Evolutionary conservation across 202 grass and related monocot genomes (phyloP).

Genomic region (Musa balbisiana): DNA sequence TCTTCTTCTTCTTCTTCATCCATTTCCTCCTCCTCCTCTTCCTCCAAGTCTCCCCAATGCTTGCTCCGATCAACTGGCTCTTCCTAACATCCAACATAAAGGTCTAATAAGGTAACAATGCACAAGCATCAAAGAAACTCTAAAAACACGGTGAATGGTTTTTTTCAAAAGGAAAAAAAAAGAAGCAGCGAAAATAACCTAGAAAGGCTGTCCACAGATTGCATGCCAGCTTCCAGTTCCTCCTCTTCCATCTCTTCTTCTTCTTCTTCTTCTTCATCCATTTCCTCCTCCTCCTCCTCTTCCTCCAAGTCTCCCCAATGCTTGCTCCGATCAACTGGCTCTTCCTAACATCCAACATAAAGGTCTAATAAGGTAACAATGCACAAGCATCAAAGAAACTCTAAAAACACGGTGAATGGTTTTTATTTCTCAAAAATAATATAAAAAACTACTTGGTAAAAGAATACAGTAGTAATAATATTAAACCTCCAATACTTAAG

Average conservation of each 20-base stretch:
- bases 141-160: too few species aligned
- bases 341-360: constrained; percentile 37
- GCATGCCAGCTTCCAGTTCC: constrained; percentile 74
- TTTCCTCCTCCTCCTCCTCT: constrained; percentile 56
- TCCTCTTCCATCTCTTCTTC: constrained; percentile 38
- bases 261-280: constrained; percentile 16
- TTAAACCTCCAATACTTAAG: too few species aligned
- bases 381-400: too few species aligned
- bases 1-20: constrained; percentile 16
- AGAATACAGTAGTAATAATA: too few species aligned
- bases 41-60: constrained; percentile 96
- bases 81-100: constrained; percentile 32
- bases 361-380: too few species aligned
- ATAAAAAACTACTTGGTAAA: too few species aligned
- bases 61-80: constrained; percentile 83
- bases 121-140: too few species aligned
- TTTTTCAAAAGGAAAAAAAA: too few species aligned
- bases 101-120: too few species aligned
- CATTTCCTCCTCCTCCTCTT: constrained; percentile 49
- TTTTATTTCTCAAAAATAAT: too few species aligned
- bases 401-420: too few species aligned
- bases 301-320: constrained; percentile 98
- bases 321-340: constrained; percentile 78
- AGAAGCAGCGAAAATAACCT: not conserved
- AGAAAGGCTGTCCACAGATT: constrained; percentile 78